Base-by-base conservation (phyloP, 2,329 filamentous ascomycete genomes). In the Trichoderma breve region DNA sequence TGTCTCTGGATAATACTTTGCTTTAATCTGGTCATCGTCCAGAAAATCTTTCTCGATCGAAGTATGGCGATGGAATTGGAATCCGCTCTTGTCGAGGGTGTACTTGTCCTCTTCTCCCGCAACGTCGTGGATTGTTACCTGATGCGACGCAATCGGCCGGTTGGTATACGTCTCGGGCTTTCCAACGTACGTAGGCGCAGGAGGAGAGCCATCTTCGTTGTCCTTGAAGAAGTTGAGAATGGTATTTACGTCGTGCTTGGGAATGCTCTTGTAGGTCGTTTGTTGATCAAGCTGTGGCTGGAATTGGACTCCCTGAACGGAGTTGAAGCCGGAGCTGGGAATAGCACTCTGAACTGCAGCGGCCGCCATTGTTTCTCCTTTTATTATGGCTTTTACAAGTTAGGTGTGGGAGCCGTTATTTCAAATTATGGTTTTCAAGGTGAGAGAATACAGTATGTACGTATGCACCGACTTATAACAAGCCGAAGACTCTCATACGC, bases 1-100 rank as follows among this genome's bases (percentile, higher is more conserved):
- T 3, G 92, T 88, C 78, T 94, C 92, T 0, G 90, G 87, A 80
- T 95, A 95, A 81, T 94, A 95, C 6, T 86, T 83, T 4, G 83
- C 77, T 77, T 89, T 86, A 79, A 95, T 90, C 36, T 85, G 84
- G 1, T 86, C 86, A 66, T 92, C 89, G 74, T 91, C 87, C 2
- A 75, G 3, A 70, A 84, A 84, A 32, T 81, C 78, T 72, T 81
- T 81, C 76, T 83, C 82, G 9, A 74, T 71, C 2, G 79, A 76
- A 0, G 73, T 62, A 39, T 81, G 78, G 1, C 64, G 74, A 39
- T 79, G 71, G 34, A 82, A 74, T 70, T 83, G 79, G 74, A 84
- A 84, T 1, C 82, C 82, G 32, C 82, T 77, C 55, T 73, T 73
- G 71, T 84, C 82, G n/a, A 84, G 79, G 0, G 77, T 79, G 72